Base-by-base conservation (phyloP, 108 stramenopile genomes). In the Cyclostephanos invisitatus region DNA sequence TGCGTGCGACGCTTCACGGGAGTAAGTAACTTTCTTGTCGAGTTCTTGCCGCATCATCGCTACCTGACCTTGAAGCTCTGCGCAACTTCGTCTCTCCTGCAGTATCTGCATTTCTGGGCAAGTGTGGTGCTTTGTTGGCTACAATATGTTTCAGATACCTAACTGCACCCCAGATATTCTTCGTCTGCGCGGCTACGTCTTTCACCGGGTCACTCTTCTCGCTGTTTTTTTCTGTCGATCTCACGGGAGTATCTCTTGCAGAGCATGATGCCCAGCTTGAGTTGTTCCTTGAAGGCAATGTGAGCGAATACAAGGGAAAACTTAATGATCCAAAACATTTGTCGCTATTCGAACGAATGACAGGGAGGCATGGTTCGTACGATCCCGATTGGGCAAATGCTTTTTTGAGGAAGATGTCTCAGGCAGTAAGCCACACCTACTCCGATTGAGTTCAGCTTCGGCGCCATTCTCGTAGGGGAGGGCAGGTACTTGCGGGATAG, bases 211-310 rank as follows among this genome's bases (percentile, higher is more conserved):
- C 61, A n/a, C 21, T 74, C 44, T 55, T 74, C 37, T 46, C 74
- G 12, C 32, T 68, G 2, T 5, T 74, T 14, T 74, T 74, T 29
- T 74, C 67, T 21, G 74, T 67, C 3, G 74, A 74, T 46, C 51
- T 74, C 40, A 74, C 74, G 24, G 40, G 27, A 15, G 67, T 74
- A 25, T 67, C 66, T 56, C 55, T 74, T 36, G 22, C 67, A 14
- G 74, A 74, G 56, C 74, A 74, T 40, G 74, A 74, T 58, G 74
- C 67, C 27, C 74, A 68, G 38, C 59, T 74, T 29, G 74, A 74
- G 28, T 55, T 74, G 49, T 68, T 74, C 46, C 72, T 73, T 32
- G 72, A 73, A 42, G 72, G 72, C 36, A 64, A 64, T 18, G 28
- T 73, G 7, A 64, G 51, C 18, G 64, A 65, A 27, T 73, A 73